These are phyloP conservation scores for Hygrophoropsis aurantiaca DNA, from an alignment of 768 basidiomycete genomes.

Conservation along the genomic window DNA sequence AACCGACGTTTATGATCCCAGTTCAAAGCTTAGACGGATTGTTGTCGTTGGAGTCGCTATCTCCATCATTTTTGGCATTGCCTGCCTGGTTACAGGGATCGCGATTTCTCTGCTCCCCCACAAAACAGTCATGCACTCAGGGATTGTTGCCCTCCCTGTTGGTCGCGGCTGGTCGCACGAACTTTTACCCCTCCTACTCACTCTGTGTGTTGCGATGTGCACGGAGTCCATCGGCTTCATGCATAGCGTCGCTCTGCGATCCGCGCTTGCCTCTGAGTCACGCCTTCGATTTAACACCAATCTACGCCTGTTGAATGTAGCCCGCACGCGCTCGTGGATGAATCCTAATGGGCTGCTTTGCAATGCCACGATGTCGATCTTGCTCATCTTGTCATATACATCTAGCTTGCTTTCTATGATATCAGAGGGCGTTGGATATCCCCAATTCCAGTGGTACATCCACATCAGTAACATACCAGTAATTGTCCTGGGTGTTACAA, in stretches of 20 bases:
- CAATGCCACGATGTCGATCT: constrained; percentile 20
- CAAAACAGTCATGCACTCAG: background rate
- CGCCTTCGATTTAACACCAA: constrained; percentile 2
- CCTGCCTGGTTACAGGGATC: constrained; percentile 1
- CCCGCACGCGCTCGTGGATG: background rate
- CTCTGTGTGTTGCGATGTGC: constrained; percentile 1
- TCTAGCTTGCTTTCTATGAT: background rate
- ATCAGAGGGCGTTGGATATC: background rate
- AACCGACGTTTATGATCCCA: too few species aligned
- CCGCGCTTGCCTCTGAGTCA: constrained; percentile 1
- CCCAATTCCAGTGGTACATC: background rate
- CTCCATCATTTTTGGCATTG: background rate
- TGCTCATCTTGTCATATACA: constrained; percentile 2
- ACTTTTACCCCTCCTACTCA: constrained; percentile 3
- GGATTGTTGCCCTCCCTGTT: background rate
- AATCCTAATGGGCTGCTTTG: constrained; percentile 22
- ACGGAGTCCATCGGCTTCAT: constrained; percentile 8
- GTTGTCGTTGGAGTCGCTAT: constrained; percentile 1
- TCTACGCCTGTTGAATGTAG: background rate
- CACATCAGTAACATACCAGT: constrained; percentile 2
- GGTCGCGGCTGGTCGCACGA: background rate
- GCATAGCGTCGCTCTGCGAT: constrained; percentile 6
- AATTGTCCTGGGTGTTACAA: constrained; percentile 4
- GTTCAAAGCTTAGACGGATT: background rate
- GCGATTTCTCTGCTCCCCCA: constrained; percentile 1